Evolutionary conservation across 495 filamentous ascomycete species (phyloP).

Genomic region (Parathielavia appendiculata): DNA sequence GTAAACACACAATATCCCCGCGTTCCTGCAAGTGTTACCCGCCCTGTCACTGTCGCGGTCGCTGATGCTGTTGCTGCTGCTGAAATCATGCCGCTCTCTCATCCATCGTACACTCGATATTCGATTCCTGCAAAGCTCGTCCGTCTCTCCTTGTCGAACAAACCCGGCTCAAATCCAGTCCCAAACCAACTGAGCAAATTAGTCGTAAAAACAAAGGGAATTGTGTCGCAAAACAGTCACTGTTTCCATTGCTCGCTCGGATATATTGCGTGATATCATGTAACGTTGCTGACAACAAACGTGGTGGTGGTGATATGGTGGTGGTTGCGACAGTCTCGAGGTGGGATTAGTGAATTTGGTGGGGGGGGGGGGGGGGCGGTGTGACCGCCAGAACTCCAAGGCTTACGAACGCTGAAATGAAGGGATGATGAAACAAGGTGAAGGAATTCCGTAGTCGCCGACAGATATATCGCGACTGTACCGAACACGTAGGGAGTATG

Average conservation of each 20-base stretch:
- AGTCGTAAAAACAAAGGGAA: constrained; percentile 13
- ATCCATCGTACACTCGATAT: constrained; percentile 10
- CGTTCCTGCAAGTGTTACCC: not conserved
- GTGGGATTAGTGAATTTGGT: constrained; percentile 4
- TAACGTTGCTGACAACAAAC: not conserved
- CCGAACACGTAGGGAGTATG: no score
- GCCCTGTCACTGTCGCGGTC: no score
- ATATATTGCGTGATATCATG: not conserved
- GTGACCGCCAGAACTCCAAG: not conserved
- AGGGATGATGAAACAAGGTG: constrained; percentile 1
- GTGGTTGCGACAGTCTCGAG: not conserved
- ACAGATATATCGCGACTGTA: not conserved
- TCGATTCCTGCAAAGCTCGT: not conserved
- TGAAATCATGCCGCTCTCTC: not conserved
- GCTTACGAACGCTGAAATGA: not conserved
- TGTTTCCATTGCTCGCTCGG: not conserved
- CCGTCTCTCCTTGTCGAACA: not conserved
- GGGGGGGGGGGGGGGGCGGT: no score
- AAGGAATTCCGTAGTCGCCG: not conserved
- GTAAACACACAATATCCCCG: not conserved
- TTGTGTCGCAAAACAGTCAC: not conserved
- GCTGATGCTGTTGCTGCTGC: not conserved
- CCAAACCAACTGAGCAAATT: not conserved
- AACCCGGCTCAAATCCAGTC: not conserved
- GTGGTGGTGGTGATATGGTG: not conserved